Base-by-base conservation (phyloP, 2,329 filamentous ascomycete genomes). In the Alternaria sp. region DNA sequence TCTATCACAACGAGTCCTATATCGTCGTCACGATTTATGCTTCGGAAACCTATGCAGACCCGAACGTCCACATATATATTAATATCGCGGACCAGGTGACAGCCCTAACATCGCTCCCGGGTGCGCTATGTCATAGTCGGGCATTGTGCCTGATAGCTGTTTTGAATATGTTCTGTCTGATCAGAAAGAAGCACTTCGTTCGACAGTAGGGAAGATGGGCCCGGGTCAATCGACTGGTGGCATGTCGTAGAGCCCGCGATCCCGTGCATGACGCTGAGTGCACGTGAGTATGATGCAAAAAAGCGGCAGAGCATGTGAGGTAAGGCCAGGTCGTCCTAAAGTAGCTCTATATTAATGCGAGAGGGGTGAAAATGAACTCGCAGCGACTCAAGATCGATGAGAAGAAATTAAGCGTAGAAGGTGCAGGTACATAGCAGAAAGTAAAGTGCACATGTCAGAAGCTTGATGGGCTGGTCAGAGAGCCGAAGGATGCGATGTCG, bases 341-440 rank as follows among this genome's bases (percentile, higher is more conserved):
- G 64, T 74, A 62, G 61, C 65, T 66, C 63, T 69, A 72, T 68
- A 71, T 73, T 72, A 69, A 68, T 57, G 17, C 12, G 28, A 51
- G 49, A 51, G 49, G 28, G 49, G 49, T 30, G 17, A 23, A 36
- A 23, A 6, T 51, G 28, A 11, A 21, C 28, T 23, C 17, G 49
- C 49, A 36, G 28, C 13, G 17, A 36, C 10, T 15, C 12, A 17
- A n/a, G 28, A n/a, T 7, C 15, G 10, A 25, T 15, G 30, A 4
- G 30, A 25, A 19, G 13, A 0, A 6, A 40, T 25, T 2, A 13
- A 36, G 6, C 8, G 19, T 10, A 11, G 10, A 32, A 6, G 9
- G 15, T 51, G 1, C 17, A 23, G 32, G 28, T 32, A 21, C 11
- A 13, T 40, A 17, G 36, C 36, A 40, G 36, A 40, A 11, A 40